A percentile compares a stretch with the other conserved stretches of the same genome.
phyloP scores from a whole-genome alignment of 805 yeast genomes.

The Schizosaccharomyces octosporus region DNA sequence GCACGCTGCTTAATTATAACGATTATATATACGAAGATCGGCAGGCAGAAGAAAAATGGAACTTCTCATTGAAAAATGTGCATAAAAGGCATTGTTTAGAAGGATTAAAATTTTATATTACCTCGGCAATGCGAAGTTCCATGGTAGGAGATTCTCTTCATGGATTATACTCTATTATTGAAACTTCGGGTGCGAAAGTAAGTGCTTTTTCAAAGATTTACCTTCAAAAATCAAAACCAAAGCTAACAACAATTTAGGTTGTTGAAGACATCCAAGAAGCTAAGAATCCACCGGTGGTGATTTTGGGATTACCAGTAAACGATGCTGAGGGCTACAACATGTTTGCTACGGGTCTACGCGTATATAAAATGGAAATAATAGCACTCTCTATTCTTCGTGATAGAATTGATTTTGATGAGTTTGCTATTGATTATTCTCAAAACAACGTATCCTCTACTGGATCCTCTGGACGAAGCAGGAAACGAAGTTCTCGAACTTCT shows the following conservation, averaged over 20 bases:
- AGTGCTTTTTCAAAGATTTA: not conserved
- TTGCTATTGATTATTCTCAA: not conserved
- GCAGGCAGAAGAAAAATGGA: not conserved
- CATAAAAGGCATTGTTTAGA: not conserved
- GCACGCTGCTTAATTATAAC: not conserved
- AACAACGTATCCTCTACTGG: not conserved
- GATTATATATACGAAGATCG: not conserved
- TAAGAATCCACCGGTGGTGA: not conserved
- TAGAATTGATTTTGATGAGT: not conserved
- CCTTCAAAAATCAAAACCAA: not conserved
- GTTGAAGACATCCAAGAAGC: not conserved
- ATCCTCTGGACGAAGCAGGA: not conserved
- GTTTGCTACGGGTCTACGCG: not conserved
- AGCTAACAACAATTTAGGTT: not conserved
- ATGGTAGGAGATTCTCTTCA: not conserved
- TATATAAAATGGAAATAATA: not conserved
- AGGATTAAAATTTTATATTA: not conserved
- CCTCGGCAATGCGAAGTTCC: not conserved
- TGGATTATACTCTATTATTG: not conserved
- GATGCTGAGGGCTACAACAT: not conserved
- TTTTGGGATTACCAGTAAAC: not conserved
- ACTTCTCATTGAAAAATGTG: not conserved
- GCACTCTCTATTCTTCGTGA: not conserved
- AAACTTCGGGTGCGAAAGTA: not conserved
- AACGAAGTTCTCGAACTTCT: not conserved